A percentile compares a stretch with the other conserved stretches of the same genome.
phyloP scores from a whole-genome alignment of 148 eudicot species.

The Camellia granthamiana region DNA sequence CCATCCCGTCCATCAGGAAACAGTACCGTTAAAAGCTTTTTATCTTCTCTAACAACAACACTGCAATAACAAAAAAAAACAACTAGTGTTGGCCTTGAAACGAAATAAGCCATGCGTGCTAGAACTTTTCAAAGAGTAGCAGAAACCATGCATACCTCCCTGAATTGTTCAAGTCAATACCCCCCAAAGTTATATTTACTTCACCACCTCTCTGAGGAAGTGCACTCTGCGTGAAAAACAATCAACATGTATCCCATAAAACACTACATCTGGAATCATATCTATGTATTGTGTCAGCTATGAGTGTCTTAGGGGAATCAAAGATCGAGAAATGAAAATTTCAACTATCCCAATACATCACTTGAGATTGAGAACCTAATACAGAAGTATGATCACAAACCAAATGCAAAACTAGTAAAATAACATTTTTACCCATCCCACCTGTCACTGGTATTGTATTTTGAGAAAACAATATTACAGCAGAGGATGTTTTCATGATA shows the following conservation, averaged over 20 bases:
- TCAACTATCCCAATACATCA: not conserved
- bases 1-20: constrained; percentile 99
- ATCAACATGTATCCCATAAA: constrained; percentile 13
- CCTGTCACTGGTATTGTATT: not conserved
- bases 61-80: constrained; percentile 41
- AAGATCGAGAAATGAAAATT: constrained; percentile 1
- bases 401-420: not conserved
- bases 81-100: not conserved
- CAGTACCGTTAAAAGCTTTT: constrained; percentile 85
- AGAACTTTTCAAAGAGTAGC: constrained; percentile 3
- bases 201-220: constrained; percentile 98
- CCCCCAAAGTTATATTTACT: constrained; percentile 95
- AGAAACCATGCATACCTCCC: constrained; percentile 63
- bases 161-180: constrained; percentile 97
- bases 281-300: not conserved
- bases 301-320: not conserved
- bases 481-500: no score
- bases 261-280: not conserved
- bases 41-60: constrained; percentile 98
- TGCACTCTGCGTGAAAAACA: constrained; percentile 55
- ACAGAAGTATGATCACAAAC: not conserved
- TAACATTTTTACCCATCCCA: not conserved
- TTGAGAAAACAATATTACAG: no score
- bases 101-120: constrained; percentile 14
- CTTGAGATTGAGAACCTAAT: not conserved